Evolutionary conservation across 2,329 filamentous ascomycete genomes (phyloP).

Genomic region (Aureobasidium mangrovei): DNA sequence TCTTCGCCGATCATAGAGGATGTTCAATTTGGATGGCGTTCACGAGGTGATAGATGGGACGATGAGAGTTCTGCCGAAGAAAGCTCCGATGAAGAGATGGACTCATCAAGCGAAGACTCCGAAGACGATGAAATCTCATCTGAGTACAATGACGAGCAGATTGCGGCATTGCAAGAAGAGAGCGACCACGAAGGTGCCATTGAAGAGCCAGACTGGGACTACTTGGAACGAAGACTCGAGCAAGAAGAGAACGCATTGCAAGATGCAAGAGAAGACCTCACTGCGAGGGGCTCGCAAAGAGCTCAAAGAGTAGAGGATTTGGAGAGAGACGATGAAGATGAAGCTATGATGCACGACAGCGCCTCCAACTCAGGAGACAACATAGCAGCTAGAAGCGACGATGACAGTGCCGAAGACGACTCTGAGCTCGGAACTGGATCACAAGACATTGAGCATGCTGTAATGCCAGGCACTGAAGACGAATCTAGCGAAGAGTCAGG

Average conservation of each 20-base stretch:
- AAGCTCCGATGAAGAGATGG: neutral
- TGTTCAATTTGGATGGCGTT: neutral
- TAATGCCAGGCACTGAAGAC: neutral
- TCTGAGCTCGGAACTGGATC: neutral
- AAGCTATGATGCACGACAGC: constrained; percentile 3
- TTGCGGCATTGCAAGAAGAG: constrained; percentile 3
- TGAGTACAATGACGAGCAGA: constrained; percentile 9
- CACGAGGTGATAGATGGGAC: neutral
- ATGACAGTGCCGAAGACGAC: constrained; percentile 3
- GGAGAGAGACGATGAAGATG: neutral
- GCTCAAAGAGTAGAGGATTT: neutral
- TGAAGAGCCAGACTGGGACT: constrained; percentile 10
- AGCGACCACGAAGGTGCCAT: constrained; percentile 14
- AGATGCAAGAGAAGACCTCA: constrained; percentile 4
- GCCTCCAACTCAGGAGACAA: neutral
- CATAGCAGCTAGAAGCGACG: constrained; percentile 1
- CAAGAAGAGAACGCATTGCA: constrained; percentile 5
- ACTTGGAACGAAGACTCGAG: neutral
- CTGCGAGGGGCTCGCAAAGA: neutral
- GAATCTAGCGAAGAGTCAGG: neutral
- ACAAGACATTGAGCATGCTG: neutral
- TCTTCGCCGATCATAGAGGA: neutral
- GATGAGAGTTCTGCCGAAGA: constrained; percentile 3
- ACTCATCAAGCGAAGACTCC: constrained; percentile 1
- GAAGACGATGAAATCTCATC: neutral